Base-by-base conservation (phyloP, 768 basidiomycete genomes). In the Leccinum truebloodii region DNA sequence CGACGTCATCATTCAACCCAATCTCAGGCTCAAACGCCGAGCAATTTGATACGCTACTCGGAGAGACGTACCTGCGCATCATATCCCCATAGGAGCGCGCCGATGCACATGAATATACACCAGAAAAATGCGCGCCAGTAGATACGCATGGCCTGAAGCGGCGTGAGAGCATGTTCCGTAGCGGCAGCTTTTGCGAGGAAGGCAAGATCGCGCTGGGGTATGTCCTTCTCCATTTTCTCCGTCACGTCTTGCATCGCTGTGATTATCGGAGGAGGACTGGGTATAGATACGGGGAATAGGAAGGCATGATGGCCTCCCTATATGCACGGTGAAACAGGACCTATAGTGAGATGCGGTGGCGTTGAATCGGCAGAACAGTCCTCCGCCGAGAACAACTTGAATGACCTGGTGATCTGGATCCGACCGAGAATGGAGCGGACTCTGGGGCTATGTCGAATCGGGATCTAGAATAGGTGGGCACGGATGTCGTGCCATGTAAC, bases 81-180 rank as follows among this genome's bases (percentile, higher is more conserved):
- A 16, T 70, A 71, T 1, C 69, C 70, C 63, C 60, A 70, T 63
- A 72, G 59, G n/a, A 71, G 60, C 4, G 63, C 68, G 3, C 69
- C 62, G 26, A 67, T 56, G 24, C 59, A 70, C 48, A 72, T 61
- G 48, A 72, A 71, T 1, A 68, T 0, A 41, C 70, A 71, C 71
- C 71, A 71, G 3, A 46, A 10, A 18, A 66, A 55, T 5, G 69
- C 71, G 28, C 70, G 69, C 69, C 70, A 71, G 51, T 72, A 55
- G 1, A 28, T 68, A 3, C 52, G 59, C 46, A 71, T 59, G n/a
- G 69, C 71, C n/a, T 65, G 41, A 7, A 63, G 53, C 0, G 71
- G 58, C 0, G 65, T 63, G 35, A 67, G 50, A 2, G 66, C 69
- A 55, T 63, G 71, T 3, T 71, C 66, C 7, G 53, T 59, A 7